Percentiles rank a stretch among this genome's conserved stretches.
phyloP scores from a whole-genome alignment of 192 early-diverging fungal species.

The Backusella morwellensis region DNA sequence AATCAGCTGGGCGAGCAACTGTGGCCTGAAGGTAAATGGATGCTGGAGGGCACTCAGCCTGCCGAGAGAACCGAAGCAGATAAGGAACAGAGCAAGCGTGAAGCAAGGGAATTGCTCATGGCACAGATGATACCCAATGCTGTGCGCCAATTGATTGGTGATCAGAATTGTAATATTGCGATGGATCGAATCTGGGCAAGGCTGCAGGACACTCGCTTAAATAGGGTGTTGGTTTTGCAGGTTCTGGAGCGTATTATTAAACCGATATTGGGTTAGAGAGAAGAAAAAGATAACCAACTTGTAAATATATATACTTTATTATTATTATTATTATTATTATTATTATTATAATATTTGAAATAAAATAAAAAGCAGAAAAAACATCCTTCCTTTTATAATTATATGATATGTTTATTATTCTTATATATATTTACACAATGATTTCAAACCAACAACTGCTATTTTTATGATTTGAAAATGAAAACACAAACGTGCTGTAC shows the following conservation, averaged over 20 bases:
- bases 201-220: constrained; percentile 24
- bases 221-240: constrained; percentile 34
- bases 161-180: constrained; percentile 28
- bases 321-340: not conserved
- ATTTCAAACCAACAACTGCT: too few relatives aligned
- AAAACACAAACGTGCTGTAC: not conserved
- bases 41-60: not conserved
- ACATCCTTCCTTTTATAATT: too few relatives aligned
- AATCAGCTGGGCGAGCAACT: constrained; percentile 13
- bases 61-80: constrained; percentile 18
- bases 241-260: constrained; percentile 30
- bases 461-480: too few relatives aligned
- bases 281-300: not conserved
- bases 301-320: not conserved
- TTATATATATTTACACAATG: not conserved
- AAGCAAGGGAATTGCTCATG: constrained; percentile 22
- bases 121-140: constrained; percentile 22
- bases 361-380: too few relatives aligned
- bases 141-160: constrained; percentile 33
- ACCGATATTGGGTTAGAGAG: constrained; percentile 26
- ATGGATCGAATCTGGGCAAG: constrained; percentile 37
- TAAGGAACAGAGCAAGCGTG: constrained; percentile 16
- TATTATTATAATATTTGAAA: not conserved
- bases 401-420: not conserved
- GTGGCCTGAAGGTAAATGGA: constrained; percentile 35